Evolutionary conservation across 2,329 filamentous ascomycete species (phyloP), one percentile per base, ranked within the genome.

Genomic region (Purpureocillium takamizusanense): DNA sequence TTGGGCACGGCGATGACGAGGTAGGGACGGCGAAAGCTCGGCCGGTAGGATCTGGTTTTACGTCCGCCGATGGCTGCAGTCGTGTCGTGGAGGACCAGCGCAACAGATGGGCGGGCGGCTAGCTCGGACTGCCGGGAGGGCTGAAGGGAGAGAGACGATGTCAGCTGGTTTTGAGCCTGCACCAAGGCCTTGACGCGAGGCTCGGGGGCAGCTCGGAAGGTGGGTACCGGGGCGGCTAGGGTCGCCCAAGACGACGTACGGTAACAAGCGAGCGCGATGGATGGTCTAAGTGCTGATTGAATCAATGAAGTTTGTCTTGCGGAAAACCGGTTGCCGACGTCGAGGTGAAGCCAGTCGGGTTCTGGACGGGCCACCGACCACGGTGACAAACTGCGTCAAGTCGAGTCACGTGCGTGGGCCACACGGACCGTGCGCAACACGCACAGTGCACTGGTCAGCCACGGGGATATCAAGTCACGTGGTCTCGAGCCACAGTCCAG

Each of bases 291-390:
- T 48, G 54, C 52, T 60, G 50, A 51, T 51, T 39, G 30, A 56
- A 51, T 52, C 57, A 62, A 64, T n/a, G 56, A 52, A 48, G 61
- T 64, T 62, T 54, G 62, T 55, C 45, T 25, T 43, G 53, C 54
- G 55, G 56, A 63, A 59, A 48, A 54, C 58, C 55, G 53, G 54
- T 52, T 51, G 53, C 46, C 51, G 54, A 58, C 60, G 60, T 58
- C 45, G 50, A 53, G 47, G 42, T 41, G 36, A 45, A 49, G 36
- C 23, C 36, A 40, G 36, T 36, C 40, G 42, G 12, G 40, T 39
- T 43, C 31, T 15, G 36, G 46, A 37, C 42, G 42, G 41, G 37
- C 35, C 33, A 43, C 37, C 33, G 40, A 23, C 23, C 35, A 39
- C 44, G 39, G 43, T 47, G 46, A 48, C 46, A 46, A 49, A 43